These are phyloP conservation scores for Tubosaeta sp. DNA, from an alignment of 768 basidiomycete genomes.

Conservation along the genomic window DNA sequence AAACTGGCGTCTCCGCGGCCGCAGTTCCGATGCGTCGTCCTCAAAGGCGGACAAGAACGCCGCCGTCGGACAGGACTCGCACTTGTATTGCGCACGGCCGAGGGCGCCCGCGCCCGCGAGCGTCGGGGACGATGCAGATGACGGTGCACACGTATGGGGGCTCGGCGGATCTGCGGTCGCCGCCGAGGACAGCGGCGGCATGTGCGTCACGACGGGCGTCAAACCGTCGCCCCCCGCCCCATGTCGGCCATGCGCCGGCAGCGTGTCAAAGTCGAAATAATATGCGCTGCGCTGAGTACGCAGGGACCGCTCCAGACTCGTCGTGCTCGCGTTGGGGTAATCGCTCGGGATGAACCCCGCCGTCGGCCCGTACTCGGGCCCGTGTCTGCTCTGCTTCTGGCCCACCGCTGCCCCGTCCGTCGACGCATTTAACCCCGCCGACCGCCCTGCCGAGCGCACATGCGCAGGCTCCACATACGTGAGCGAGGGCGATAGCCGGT, in stretches of 20 bases:
- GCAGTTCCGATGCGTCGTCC: not conserved
- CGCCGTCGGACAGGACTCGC: constrained; percentile 14
- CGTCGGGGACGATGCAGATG: not conserved
- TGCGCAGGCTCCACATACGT: constrained; percentile 17
- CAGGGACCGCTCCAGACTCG: constrained; percentile 11
- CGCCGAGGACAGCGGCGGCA: not conserved
- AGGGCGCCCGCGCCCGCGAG: constrained; percentile 4
- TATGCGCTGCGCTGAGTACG: constrained; percentile 15
- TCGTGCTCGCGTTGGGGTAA: constrained; percentile 4
- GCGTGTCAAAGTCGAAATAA: constrained; percentile 28
- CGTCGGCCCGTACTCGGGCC: constrained; percentile 21
- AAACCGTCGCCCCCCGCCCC: not conserved
- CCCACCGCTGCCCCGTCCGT: not conserved
- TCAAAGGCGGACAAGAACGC: not conserved
- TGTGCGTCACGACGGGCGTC: not conserved
- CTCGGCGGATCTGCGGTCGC: not conserved
- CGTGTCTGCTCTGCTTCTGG: constrained; percentile 2
- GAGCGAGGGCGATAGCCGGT: constrained; percentile 19
- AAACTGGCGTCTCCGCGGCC: not conserved
- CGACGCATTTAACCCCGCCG: not conserved
- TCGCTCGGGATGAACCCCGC: constrained; percentile 27
- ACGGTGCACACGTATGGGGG: not conserved
- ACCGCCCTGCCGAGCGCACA: constrained; percentile 5
- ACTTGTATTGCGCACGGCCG: constrained; percentile 29
- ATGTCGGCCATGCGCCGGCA: constrained; percentile 8